These are phyloP conservation scores for Brassica juncea DNA, from an alignment of 345 rosid species.

Conservation along the genomic window DNA sequence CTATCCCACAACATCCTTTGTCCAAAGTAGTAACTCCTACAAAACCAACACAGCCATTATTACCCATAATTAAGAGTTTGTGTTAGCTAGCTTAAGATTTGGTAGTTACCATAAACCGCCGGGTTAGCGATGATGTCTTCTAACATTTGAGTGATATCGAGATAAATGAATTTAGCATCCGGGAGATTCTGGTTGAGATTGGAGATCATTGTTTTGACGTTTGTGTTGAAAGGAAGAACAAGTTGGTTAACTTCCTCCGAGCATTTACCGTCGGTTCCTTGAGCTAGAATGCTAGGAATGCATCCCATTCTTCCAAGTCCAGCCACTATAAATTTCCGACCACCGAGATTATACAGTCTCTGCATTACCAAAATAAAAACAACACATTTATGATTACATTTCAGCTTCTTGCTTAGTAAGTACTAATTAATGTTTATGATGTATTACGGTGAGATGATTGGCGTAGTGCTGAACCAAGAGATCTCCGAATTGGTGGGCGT, in stretches of 20 bases:
- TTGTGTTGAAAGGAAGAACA: constrained; percentile 71
- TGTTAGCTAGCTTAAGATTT: neutral
- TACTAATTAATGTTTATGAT: neutral
- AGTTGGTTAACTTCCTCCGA: constrained; percentile 82
- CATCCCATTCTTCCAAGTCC: constrained; percentile 96
- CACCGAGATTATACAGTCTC: constrained; percentile 82
- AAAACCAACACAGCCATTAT: neutral
- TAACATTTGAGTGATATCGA: constrained; percentile 61
- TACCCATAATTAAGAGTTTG: neutral
- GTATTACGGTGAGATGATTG: constrained; percentile 66
- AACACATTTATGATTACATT: neutral
- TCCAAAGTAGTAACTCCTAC: constrained; percentile 72
- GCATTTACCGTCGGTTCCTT: constrained; percentile 61
- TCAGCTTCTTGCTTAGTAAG: neutral
- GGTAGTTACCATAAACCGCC: constrained; percentile 57
- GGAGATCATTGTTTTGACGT: constrained; percentile 73
- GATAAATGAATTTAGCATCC: constrained; percentile 57
- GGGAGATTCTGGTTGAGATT: constrained; percentile 69
- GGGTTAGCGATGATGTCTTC: constrained; percentile 59
- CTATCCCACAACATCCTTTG: constrained; percentile 91
- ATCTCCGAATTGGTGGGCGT: constrained; percentile 71
- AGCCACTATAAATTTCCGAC: constrained; percentile 70
- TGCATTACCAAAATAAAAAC: constrained; percentile 14
- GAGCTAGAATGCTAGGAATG: constrained; percentile 93
- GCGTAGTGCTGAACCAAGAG: constrained; percentile 69